These are phyloP conservation scores for Hericium coralloides DNA, from an alignment of 768 basidiomycete genomes.

Conservation along the genomic window DNA sequence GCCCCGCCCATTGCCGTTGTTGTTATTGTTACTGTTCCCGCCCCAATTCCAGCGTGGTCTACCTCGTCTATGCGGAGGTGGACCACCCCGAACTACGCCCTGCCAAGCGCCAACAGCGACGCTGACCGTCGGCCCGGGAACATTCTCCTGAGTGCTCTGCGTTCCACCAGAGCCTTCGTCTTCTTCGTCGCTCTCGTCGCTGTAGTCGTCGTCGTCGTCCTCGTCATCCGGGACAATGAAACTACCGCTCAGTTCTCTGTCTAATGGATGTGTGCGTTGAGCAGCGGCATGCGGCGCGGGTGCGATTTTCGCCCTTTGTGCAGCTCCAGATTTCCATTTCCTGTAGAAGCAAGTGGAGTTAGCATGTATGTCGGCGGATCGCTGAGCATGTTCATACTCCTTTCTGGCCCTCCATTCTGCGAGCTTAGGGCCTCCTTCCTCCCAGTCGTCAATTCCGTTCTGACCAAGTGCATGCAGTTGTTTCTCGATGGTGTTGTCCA, in stretches of 20 bases:
- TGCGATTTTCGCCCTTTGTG: background rate
- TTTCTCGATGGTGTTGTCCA: conserved; percentile 53
- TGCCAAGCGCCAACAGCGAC: background rate
- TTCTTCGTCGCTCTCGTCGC: background rate
- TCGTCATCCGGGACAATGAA: background rate
- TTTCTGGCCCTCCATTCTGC: conserved; percentile 46
- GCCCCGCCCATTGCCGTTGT: background rate
- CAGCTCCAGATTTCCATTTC: conserved; percentile 8
- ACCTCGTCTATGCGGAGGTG: background rate
- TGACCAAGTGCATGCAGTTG: conserved; percentile 41
- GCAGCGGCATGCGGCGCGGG: background rate
- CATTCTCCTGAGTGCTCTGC: background rate
- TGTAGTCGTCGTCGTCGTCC: background rate
- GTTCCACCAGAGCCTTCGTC: background rate
- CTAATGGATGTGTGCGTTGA: background rate
- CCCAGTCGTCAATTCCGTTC: conserved; percentile 45
- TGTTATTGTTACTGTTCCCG: background rate
- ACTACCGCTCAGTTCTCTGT: background rate
- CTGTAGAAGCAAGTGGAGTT: background rate
- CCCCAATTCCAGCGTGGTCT: background rate
- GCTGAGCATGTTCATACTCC: conserved; percentile 28
- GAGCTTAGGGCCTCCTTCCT: conserved; percentile 33
- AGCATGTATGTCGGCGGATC: conserved; percentile 1
- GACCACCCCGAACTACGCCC: background rate
- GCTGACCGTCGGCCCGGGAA: background rate